Conservation (phyloP, 106 monocot genomes). For the Apostasia ramifera region DNA sequence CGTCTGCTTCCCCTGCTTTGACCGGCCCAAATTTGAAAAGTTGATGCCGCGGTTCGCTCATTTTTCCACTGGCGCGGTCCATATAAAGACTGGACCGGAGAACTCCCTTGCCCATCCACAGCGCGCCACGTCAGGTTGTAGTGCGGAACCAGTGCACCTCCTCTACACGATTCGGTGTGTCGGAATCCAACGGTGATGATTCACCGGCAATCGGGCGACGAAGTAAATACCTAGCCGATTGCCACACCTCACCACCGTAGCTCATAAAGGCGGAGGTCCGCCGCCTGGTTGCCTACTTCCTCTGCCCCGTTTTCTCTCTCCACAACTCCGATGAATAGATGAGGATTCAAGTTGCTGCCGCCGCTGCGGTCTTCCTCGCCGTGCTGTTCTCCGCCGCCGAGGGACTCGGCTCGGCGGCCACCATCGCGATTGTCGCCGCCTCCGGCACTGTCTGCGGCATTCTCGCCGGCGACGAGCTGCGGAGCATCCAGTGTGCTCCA, state of each 20-base stretch:
- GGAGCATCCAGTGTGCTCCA: constrained; percentile 23
- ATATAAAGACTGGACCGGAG: neutral
- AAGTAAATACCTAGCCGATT: neutral
- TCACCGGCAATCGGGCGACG: neutral
- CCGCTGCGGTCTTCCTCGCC: constrained; percentile 1
- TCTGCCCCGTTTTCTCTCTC: neutral
- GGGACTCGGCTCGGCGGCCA: constrained; percentile 23
- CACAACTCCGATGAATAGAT: neutral
- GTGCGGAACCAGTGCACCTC: neutral
- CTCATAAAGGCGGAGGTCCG: neutral
- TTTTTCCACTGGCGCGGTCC: neutral
- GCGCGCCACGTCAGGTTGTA: too few relatives aligned
- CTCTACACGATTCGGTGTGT: neutral
- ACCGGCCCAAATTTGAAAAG: neutral
- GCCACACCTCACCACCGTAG: neutral
- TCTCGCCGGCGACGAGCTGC: constrained; percentile 12
- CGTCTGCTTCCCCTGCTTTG: neutral
- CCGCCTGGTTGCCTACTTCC: neutral
- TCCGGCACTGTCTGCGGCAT: constrained; percentile 45
- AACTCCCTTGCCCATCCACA: too few relatives aligned
- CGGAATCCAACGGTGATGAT: neutral
- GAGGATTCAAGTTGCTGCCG: neutral
- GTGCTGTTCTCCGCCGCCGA: neutral
- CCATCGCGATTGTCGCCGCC: constrained; percentile 22
- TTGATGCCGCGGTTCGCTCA: neutral